Base-by-base conservation (phyloP, 2,329 filamentous ascomycete genomes). In the Endoconidiophora polonica region DNA sequence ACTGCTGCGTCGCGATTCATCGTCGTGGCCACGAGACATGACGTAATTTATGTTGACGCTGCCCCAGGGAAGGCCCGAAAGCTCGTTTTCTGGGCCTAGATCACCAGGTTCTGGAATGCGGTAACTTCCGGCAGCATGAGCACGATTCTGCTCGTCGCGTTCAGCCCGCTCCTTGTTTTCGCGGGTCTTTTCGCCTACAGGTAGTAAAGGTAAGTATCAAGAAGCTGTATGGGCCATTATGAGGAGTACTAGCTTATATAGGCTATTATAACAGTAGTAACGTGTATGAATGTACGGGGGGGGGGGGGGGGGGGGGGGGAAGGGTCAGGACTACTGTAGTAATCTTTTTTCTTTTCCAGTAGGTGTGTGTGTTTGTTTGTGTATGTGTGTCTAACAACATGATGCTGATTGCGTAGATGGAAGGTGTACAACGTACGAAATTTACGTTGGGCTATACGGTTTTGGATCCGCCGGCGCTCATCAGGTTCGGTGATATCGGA, bases 401-500 rank as follows among this genome's bases (percentile, higher is more conserved):
- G 47, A n/a, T 22, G 38, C 38, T 40, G 38, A 16, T 14, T 12
- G 38, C 38, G 14, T 16, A 14, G 14, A 18, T 4, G 20, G 40
- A 18, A 45, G 24, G 18, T 10, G 46, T 22, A 12, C 7, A 48
- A 58, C 79, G 59, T 71, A 86, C 83, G 73, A 57, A 85, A 86
- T 58, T 85, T 85, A 56, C 82, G 72, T 59, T 86, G 83, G 2
- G 82, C 82, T 54, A 86, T 74, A 49, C 81, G 74, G 60, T 87
- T 87, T 61, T 87, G 83, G 48, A 86, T 81, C 53, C 81, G 78
- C 55, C 83, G 71, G 59, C 83, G 72, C 65, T 85, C 79, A 54
- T 78, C 77, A 0, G 80, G 79, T 57, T 86, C 81, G 5, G 73
- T 74, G 41, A 86, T 71, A 0, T 79, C 73, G 24, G 74, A 70